Conservation (phyloP, 768 basidiomycete species). For the Amanita thiersii region DNA sequence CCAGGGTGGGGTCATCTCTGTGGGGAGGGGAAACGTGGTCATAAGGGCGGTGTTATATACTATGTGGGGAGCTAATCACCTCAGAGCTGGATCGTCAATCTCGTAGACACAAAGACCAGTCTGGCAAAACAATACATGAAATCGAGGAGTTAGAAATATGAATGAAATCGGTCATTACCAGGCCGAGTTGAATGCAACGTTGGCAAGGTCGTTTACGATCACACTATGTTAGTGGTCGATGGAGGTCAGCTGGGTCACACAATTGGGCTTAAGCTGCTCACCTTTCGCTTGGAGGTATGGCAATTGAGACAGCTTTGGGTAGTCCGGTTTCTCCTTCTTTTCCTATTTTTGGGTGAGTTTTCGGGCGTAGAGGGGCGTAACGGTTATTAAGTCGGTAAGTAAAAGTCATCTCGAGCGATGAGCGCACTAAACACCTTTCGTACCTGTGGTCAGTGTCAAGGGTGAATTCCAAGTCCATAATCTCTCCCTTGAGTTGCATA, state of each 20-base stretch:
- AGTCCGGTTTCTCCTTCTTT: slow-evolving; percentile 84
- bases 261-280: slow-evolving; percentile 22
- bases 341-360: slow-evolving; percentile 49
- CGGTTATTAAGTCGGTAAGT: slow-evolving; percentile 42
- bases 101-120: slow-evolving; percentile 95
- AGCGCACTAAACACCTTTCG: slow-evolving; percentile 17
- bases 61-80: slow-evolving; percentile 30
- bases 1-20: slow-evolving; percentile 83
- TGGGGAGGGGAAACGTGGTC: slow-evolving; percentile 10
- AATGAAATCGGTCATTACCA: slow-evolving; percentile 39
- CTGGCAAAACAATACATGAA: slow-evolving; percentile 24
- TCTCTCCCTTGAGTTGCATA: slow-evolving; percentile 65
- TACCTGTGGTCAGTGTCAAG: slow-evolving; percentile 63
- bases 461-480: slow-evolving; percentile 72
- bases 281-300: slow-evolving; percentile 92
- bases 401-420: slow-evolving; percentile 17
- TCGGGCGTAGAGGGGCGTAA: slow-evolving; percentile 34
- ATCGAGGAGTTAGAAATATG: neutral
- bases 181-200: slow-evolving; percentile 81
- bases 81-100: slow-evolving; percentile 79
- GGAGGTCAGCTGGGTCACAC: slow-evolving; percentile 10
- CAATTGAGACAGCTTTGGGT: slow-evolving; percentile 87
- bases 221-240: slow-evolving; percentile 42
- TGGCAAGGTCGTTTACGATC: slow-evolving; percentile 90
- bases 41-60: neutral